Evolutionary conservation across 129 eudicot genomes (phyloP), one percentile per base, ranked within the genome.

Genomic region (Mikania micrantha): DNA sequence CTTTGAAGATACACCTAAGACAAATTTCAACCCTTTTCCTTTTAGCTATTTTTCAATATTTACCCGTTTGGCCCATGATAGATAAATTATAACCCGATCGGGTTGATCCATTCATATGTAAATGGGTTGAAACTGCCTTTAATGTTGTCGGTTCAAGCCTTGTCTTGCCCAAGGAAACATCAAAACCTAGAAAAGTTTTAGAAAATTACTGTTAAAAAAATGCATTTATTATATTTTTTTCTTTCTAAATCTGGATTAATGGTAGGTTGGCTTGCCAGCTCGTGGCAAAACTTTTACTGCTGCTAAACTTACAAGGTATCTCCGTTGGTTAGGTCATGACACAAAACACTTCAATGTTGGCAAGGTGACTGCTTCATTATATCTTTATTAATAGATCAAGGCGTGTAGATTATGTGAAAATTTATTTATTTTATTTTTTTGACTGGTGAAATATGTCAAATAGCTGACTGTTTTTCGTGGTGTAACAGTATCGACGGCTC

Each of bases 221-320:
- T n/a, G n/a, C n/a, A n/a, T n/a, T n/a, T n/a, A n/a, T n/a, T n/a
- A n/a, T n/a, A n/a, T n/a, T n/a, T n/a, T n/a, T n/a, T n/a, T n/a
- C n/a, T n/a, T n/a, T n/a, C n/a, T n/a, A 41, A 16, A 38, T 66
- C 15, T 38, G 64, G 67, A 53, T 64, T 39, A 22, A 58, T 64
- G 66, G 48, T 74, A 94, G 97, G 97, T 94, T 83, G 99, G 99
- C 58, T 83, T 94, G 81, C 99, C 99, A 24, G 99, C 99, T 79
- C 99, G 99, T 16, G 99, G 99, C 31, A 94, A 94, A 88, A 94
- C 95, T 71, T 94, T 94, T 79, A 94, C 99, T 31, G 97, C 99
- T 41, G 99, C 95, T 38, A 94, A 94, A 76, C 93, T 94, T 70
- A 90, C 99, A 22, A 76, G 99, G 79, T 94, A 89, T 90, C 97